Conservation (phyloP, 1,284 basidiomycete genomes). For the Meripilus lineatus region DNA sequence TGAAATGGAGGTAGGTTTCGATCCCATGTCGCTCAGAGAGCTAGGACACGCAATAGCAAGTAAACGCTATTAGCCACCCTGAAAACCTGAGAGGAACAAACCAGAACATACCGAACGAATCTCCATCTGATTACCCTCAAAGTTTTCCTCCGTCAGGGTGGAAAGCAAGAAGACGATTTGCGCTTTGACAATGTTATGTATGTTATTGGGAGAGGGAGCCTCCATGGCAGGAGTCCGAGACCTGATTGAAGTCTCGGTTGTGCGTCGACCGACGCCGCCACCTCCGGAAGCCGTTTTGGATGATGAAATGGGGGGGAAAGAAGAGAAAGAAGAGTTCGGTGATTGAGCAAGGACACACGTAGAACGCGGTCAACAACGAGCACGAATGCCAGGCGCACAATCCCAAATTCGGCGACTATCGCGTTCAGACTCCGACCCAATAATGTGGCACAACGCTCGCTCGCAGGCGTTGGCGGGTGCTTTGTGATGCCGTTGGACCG, state of each 20-base stretch:
- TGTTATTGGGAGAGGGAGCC: slow-evolving; percentile 54
- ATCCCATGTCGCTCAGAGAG: slow-evolving; percentile 91
- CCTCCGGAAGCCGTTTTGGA: slow-evolving; percentile 72
- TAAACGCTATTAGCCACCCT: too few relatives aligned
- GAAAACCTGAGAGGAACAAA: slow-evolving; percentile 1
- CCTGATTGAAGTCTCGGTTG: slow-evolving; percentile 74
- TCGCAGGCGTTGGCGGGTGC: neutral
- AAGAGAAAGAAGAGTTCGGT: slow-evolving; percentile 27
- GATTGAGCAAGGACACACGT: slow-evolving; percentile 21
- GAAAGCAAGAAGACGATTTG: slow-evolving; percentile 93
- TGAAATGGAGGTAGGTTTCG: slow-evolving; percentile 94
- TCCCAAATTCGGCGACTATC: slow-evolving; percentile 17
- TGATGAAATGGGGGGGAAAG: slow-evolving; percentile 27
- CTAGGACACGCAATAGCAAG: slow-evolving; percentile 39
- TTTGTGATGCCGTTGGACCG: too few relatives aligned
- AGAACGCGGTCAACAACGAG: slow-evolving; percentile 30
- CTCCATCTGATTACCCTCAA: slow-evolving; percentile 86
- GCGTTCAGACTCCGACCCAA: slow-evolving; percentile 8
- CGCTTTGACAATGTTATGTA: slow-evolving; percentile 78
- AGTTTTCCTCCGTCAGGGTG: slow-evolving; percentile 92
- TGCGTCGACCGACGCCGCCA: slow-evolving; percentile 68
- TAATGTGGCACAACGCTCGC: neutral
- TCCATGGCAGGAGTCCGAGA: slow-evolving; percentile 54
- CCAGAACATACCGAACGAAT: slow-evolving; percentile 76
- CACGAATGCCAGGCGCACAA: slow-evolving; percentile 20